A percentile compares a stretch with the other conserved stretches of the same genome.
Conservation (phyloP, 176 grass and related monocot species). For the Carex myosuroides region DNA sequence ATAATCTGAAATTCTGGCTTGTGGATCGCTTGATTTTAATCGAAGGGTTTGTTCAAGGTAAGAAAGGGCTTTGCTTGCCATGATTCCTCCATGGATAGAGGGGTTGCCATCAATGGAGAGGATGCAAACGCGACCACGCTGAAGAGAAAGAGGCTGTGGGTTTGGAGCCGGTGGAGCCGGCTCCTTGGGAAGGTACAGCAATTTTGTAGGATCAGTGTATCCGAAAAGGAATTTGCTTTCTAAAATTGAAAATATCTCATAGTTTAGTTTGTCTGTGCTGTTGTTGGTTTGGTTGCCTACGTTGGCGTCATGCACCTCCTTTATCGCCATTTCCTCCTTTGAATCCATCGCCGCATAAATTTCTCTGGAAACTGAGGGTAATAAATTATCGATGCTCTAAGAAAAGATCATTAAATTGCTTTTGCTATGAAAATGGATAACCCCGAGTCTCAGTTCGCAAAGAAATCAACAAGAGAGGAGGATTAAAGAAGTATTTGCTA, state of each 20-base stretch:
- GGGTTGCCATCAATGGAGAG: conserved; percentile 85
- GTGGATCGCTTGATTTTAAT: conserved; percentile 50
- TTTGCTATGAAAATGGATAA: background rate
- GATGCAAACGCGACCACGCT: conserved; percentile 79
- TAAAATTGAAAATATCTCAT: conserved; percentile 97
- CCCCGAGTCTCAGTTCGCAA: background rate
- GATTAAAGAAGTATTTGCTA: background rate
- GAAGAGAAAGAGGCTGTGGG: conserved; percentile 30
- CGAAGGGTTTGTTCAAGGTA: conserved; percentile 72
- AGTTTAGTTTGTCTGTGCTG: conserved; percentile 85
- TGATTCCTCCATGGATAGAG: conserved; percentile 48
- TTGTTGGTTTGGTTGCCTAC: conserved; percentile 8
- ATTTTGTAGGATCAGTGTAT: conserved; percentile 63
- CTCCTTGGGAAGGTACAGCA: conserved; percentile 33
- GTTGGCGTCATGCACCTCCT: conserved; percentile 41
- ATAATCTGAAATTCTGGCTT: conserved; percentile 76
- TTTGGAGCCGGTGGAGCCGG: background rate
- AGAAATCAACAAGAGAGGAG: background rate
- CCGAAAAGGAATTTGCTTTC: conserved; percentile 99
- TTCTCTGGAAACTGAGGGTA: background rate
- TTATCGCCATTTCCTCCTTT: conserved; percentile 78
- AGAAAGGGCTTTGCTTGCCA: conserved; percentile 71
- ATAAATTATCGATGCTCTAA: background rate
- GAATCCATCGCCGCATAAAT: conserved; percentile 30
- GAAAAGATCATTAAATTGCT: conserved; percentile 23